Base-by-base conservation (phyloP, 2,329 filamentous ascomycete species). In the Cyphellophora attinorum region DNA sequence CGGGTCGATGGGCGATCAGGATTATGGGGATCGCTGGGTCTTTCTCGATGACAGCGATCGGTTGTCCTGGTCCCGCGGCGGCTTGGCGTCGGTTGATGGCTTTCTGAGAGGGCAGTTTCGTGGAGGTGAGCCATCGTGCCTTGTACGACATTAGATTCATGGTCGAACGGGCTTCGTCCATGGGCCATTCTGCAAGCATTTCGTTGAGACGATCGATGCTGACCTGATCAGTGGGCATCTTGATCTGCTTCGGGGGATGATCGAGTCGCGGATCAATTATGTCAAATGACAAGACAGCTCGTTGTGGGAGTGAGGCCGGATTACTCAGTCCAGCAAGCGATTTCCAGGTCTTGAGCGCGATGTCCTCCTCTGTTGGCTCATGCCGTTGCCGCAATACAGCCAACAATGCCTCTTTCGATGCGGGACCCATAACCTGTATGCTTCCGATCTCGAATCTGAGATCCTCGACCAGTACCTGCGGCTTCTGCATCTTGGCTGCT, bases 1-100 rank as follows among this genome's bases (percentile, higher is more conserved):
- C 54, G 6, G 68, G 55, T 3, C 75, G 70, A 8, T 73, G 75
- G 19, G 79, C 68, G 4, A 85, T 67, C 5, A 93, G 60, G 2
- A 89, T 64, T 25, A 89, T 60, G 1, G 91, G 91, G 11, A 96
- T 91, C 2, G 71, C 62, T 2, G 84, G 83, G 50, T 95, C 86
- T 6, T 62, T 65, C 1, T 65, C 45, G 6, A 68, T 66, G 1
- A 74, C 54, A 14, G 70, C 60, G 1, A 86, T 72, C 39, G 71
- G 65, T 15, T 68, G 57, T 1, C 85, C 85, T 0, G 83, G 77
- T 0, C 67, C 52, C 11, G 72, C 72, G 14, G 71, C 63, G 11
- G 72, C 66, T 55, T 79, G 85, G 29, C 89, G 77, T 31, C 81
- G 75, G 53, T 93, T 88, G 48, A 96, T 74, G 1, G 79, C 72